Base-by-base conservation (phyloP, 176 grass and related monocot species). In the Carex parvula region DNA sequence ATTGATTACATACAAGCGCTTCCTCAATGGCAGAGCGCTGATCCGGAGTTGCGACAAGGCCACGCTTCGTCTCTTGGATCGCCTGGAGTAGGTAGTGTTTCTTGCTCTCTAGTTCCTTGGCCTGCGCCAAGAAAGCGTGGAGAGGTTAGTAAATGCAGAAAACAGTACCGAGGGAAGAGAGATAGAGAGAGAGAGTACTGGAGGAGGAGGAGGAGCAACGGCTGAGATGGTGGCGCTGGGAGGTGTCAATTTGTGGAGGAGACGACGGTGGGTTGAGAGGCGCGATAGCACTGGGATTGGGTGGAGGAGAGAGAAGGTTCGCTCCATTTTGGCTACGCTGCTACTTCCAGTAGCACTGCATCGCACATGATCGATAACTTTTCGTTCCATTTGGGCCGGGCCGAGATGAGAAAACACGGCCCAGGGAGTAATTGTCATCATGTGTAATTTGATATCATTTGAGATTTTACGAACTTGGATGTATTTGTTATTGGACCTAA, bases 21-120 rank as follows among this genome's bases (percentile, higher is more conserved):
- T 98, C 95, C 64, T 98, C 95, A 73, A 98, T 91, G 88, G 83
- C 74, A 13, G 91, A 94, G 52, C 95, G 95, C 86, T 95, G 92
- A 60, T 95, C 89, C 67, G 95, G 32, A 39, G 79, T 89, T 39
- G 91, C 79, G 22, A 52, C 32, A 63, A 90, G 87, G n/a, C 95
- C 95, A 18, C 92, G 91, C 75, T 85, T 84, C 30, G 89, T 98
- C 60, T 93, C 95, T 81, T 98, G 95, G 41, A 98, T 90, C 57
- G 79, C 74, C 30, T 88, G 89, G 60, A 98, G 89, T 76, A 98
- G 92, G 3, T 90, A 85, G 70, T 91, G 87, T 84, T 98, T 98
- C 89, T 86, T 79, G 67, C 53, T 59, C 79, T 98, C 95, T 84
- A 83, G 16, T 81, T 89, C 91, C 84, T 53, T 91, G 16, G 62